A percentile compares a stretch with the other conserved stretches of the same genome.
phyloP scores from a whole-genome alignment of 345 rosid species.

The Aurinia saxatilis region DNA sequence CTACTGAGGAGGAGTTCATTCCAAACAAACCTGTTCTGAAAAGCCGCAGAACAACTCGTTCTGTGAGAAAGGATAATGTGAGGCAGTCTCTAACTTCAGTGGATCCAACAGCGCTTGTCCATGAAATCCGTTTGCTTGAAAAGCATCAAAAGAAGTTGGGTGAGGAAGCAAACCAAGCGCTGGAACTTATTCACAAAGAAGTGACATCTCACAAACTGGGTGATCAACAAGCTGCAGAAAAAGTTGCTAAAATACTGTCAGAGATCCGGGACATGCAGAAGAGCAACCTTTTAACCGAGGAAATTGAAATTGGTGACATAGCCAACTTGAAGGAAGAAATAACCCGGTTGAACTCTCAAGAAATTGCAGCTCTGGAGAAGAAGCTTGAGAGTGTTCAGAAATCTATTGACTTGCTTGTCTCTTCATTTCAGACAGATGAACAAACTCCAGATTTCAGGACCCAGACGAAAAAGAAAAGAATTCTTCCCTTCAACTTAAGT shows the following conservation, averaged over 20 bases:
- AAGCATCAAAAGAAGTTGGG: constrained; percentile 79
- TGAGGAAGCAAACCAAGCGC: constrained; percentile 86
- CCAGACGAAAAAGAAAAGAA: constrained; percentile 62
- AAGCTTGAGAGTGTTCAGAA: constrained; percentile 90
- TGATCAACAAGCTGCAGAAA: constrained; percentile 71
- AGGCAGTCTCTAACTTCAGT: constrained; percentile 64
- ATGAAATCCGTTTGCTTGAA: constrained; percentile 80
- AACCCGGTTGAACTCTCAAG: constrained; percentile 68
- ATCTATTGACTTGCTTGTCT: constrained; percentile 67
- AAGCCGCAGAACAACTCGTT: constrained; percentile 33
- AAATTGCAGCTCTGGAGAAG: constrained; percentile 64
- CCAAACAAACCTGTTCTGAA: constrained; percentile 33
- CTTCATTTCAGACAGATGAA: constrained; percentile 46
- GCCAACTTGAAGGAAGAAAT: constrained; percentile 77
- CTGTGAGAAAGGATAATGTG: constrained; percentile 39
- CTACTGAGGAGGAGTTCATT: constrained; percentile 34
- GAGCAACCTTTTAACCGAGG: constrained; percentile 45
- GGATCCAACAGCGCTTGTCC: constrained; percentile 70
- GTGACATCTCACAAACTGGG: constrained; percentile 73
- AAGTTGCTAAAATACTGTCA: constrained; percentile 67
- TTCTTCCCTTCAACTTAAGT: constrained; percentile 60
- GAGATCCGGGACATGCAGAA: constrained; percentile 84
- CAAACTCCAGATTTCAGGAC: constrained; percentile 49
- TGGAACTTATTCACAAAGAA: constrained; percentile 90
- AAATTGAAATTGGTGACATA: constrained; percentile 40